Conservation (phyloP, 768 basidiomycete species). For the Lactarius evosmus region DNA sequence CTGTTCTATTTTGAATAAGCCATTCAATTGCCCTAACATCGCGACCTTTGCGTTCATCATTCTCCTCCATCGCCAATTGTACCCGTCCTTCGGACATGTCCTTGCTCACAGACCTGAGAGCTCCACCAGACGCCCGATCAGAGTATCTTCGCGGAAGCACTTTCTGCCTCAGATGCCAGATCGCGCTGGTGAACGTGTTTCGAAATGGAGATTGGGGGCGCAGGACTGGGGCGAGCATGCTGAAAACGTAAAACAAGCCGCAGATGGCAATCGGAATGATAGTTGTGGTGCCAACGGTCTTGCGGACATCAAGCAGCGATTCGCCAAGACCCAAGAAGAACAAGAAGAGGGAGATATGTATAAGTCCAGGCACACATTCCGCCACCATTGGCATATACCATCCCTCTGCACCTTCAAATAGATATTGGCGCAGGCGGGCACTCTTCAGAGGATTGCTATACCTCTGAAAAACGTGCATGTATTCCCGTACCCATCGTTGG, state of each 20-base stretch:
- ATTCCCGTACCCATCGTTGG: conserved; percentile 48
- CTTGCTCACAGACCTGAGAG: not conserved
- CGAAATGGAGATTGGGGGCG: conserved; percentile 13
- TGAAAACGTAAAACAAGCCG: conserved; percentile 18
- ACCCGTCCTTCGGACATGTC: not conserved
- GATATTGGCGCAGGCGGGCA: conserved; percentile 41
- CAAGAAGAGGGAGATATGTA: conserved; percentile 48
- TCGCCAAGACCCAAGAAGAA: conserved; percentile 30
- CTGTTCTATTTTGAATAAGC: not conserved
- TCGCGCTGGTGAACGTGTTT: conserved; percentile 2
- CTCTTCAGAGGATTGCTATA: conserved; percentile 33
- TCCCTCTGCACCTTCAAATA: conserved; percentile 37
- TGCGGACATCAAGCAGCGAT: conserved; percentile 38
- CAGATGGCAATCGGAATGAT: conserved; percentile 13
- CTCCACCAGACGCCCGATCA: not conserved
- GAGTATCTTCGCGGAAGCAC: not conserved
- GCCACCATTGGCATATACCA: conserved; percentile 44
- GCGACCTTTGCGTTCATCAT: not conserved
- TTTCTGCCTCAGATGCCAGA: conserved; percentile 12
- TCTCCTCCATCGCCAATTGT: conserved; percentile 6
- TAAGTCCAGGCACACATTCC: conserved; percentile 44
- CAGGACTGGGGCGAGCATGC: conserved; percentile 3
- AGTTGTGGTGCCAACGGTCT: conserved; percentile 2
- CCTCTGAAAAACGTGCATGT: conserved; percentile 32
- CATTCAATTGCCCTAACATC: not conserved